Evolutionary conservation across 1,139 yeast species (phyloP).

Genomic region (Lodderomyces margitis): DNA sequence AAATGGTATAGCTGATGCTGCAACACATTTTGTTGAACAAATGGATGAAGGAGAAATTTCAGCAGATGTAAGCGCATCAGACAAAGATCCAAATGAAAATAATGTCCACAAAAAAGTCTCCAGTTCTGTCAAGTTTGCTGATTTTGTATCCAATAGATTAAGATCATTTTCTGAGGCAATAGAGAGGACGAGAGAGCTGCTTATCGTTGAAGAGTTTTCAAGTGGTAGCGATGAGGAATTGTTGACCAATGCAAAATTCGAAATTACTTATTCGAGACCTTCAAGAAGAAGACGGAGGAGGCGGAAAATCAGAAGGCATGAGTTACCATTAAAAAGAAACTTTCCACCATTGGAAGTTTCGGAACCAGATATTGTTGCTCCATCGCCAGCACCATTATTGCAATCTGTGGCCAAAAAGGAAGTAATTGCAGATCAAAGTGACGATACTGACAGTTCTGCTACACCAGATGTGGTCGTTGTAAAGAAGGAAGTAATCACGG

Average conservation of each 20-base stretch:
- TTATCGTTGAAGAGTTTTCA: background rate
- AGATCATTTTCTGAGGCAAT: background rate
- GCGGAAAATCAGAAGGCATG: background rate
- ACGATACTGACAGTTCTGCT: no score
- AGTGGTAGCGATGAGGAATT: background rate
- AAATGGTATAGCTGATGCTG: background rate
- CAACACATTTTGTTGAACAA: constrained; percentile 1
- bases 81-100: background rate
- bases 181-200: background rate
- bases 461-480: no score
- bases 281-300: constrained; percentile 4
- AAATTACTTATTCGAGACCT: constrained; percentile 3
- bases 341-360: background rate
- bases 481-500: no score
- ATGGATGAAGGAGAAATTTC: background rate
- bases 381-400: no score
- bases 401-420: no score
- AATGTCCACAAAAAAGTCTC: background rate
- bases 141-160: background rate
- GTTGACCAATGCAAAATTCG: background rate
- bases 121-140: background rate
- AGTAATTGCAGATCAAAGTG: no score
- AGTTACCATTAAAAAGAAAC: background rate
- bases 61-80: background rate
- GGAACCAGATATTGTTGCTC: background rate